phyloP scores from a whole-genome alignment of 1,284 basidiomycete genomes.

The Austropuccinia psidii region DNA sequence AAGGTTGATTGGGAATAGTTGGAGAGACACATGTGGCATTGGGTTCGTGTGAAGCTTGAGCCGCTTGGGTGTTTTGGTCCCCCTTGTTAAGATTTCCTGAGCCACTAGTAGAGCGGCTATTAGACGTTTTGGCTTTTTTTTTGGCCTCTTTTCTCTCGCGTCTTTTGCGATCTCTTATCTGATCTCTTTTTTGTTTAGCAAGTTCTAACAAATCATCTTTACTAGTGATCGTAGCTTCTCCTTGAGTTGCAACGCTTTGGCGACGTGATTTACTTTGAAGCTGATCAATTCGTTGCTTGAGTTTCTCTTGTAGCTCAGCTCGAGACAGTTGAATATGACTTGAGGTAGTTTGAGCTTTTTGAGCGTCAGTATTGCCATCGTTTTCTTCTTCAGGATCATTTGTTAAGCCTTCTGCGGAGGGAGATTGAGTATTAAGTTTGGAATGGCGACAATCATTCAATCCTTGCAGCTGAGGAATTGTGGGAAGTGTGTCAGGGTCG shows the following conservation, averaged over 20 bases:
- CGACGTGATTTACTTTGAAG: constrained; percentile 13
- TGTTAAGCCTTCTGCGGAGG: neutral
- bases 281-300: constrained; percentile 17
- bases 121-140: neutral
- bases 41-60: neutral
- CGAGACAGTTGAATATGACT: constrained; percentile 16
- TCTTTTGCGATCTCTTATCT: constrained; percentile 23
- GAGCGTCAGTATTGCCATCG: neutral
- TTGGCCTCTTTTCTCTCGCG: constrained; percentile 29
- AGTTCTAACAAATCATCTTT: constrained; percentile 27
- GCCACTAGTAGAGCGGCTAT: neutral
- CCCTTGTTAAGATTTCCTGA: constrained; percentile 27
- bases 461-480: constrained; percentile 31
- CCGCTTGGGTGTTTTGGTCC: neutral
- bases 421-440: neutral
- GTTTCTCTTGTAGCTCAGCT: constrained; percentile 24
- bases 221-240: neutral
- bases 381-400: neutral
- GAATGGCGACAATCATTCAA: neutral
- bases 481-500: constrained; percentile 18
- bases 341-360: neutral
- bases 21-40: too few species aligned
- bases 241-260: neutral
- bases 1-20: neutral
- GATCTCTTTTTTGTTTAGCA: constrained; percentile 11